A percentile compares a stretch with the other conserved stretches of the same genome.
These are phyloP conservation scores for Colletotrichum sp. DNA, from an alignment of 2,329 filamentous ascomycete genomes.

Conservation along the genomic window DNA sequence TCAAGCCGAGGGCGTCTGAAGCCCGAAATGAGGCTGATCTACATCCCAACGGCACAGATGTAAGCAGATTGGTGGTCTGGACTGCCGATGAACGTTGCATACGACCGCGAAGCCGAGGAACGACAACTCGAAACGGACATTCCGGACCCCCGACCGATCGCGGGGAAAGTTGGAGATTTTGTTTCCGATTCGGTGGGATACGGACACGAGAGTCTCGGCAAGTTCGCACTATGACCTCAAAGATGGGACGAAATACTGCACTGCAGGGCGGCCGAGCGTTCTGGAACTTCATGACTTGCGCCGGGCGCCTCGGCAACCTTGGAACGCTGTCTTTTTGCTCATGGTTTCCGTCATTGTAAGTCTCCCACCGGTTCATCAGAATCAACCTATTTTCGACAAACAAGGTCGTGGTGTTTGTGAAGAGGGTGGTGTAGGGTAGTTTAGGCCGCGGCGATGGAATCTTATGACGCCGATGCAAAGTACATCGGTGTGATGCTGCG, in stretches of 20 bases:
- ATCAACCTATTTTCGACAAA: neutral
- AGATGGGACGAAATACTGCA: neutral
- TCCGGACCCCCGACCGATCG: neutral
- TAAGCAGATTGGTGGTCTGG: neutral
- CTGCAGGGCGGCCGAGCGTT: neutral
- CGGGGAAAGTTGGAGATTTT: neutral
- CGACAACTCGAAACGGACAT: neutral
- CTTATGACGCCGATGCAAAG: neutral
- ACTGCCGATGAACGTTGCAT: accelerated
- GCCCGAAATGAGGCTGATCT: neutral
- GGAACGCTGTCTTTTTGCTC: neutral
- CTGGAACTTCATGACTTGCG: neutral
- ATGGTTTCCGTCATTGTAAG: neutral
- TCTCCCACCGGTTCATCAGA: neutral
- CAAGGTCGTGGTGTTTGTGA: neutral
- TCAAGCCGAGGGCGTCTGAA: neutral
- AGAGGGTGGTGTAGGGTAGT: neutral
- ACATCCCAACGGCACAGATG: neutral
- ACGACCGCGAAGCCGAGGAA: neutral
- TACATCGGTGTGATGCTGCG: neutral
- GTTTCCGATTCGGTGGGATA: neutral
- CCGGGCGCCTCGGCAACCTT: too few relatives aligned
- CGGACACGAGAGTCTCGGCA: neutral
- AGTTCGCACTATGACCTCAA: neutral
- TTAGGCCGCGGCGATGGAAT: neutral